Evolutionary conservation across 2,329 filamentous ascomycete genomes (phyloP).

Genomic region (Salinomyces thailandicus): DNA sequence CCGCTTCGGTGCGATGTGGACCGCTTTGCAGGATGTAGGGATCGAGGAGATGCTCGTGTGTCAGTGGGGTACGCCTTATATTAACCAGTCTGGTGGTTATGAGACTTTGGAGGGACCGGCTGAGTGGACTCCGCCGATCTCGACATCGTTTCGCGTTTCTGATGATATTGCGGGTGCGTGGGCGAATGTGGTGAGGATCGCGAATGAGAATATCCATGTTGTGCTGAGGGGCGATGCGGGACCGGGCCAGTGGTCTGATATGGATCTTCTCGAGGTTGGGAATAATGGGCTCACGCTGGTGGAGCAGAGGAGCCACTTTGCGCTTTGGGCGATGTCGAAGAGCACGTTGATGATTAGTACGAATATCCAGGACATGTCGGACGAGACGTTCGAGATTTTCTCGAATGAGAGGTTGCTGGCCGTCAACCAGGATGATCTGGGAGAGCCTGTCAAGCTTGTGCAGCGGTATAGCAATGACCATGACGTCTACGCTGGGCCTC

Average conservation of each 20-base stretch:
- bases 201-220: constrained; percentile 16
- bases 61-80: constrained; percentile 22
- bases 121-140: constrained; percentile 21
- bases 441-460: constrained; percentile 7
- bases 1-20: constrained; percentile 17
- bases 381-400: constrained; percentile 26
- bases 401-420: constrained; percentile 31
- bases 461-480: constrained; percentile 40
- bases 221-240: constrained; percentile 13
- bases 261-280: constrained; percentile 34
- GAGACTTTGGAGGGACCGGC: constrained; percentile 21
- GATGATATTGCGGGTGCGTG: constrained; percentile 24
- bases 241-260: background rate
- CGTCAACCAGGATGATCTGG: constrained; percentile 32
- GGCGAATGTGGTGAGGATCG: constrained; percentile 14
- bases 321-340: constrained; percentile 33
- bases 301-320: constrained; percentile 30
- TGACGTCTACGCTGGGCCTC: constrained; percentile 42
- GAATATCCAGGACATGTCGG: constrained; percentile 15
- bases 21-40: constrained; percentile 18
- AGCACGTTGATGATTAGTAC: constrained; percentile 22
- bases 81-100: constrained; percentile 11
- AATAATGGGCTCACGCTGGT: constrained; percentile 27
- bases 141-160: constrained; percentile 22
- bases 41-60: constrained; percentile 23